phyloP scores from a whole-genome alignment of 2,329 filamentous ascomycete genomes.

The Hypoxylon sp. region DNA sequence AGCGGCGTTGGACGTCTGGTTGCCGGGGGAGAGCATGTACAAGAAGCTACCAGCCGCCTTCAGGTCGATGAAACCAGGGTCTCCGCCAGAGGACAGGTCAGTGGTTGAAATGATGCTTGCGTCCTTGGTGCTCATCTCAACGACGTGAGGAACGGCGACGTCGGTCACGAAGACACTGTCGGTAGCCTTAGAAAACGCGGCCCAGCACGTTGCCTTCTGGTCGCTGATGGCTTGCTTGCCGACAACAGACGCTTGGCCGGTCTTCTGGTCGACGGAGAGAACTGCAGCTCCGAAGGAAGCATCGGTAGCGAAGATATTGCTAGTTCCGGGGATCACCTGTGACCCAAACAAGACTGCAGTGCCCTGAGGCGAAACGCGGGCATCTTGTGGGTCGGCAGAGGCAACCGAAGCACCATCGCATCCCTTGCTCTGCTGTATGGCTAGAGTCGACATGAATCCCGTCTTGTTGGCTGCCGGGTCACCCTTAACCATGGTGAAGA shows the following conservation, averaged over 20 bases:
- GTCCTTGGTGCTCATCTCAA: slow-evolving; percentile 69
- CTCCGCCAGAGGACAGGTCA: slow-evolving; percentile 62
- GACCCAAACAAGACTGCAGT: slow-evolving; percentile 72
- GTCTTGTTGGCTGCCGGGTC: slow-evolving; percentile 68
- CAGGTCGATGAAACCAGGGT: slow-evolving; percentile 71
- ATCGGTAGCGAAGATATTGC: slow-evolving; percentile 69
- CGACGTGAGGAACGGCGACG: slow-evolving; percentile 64
- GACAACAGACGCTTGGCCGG: slow-evolving; percentile 54
- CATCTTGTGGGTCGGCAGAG: slow-evolving; percentile 50
- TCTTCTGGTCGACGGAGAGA: slow-evolving; percentile 59
- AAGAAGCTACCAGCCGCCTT: slow-evolving; percentile 67
- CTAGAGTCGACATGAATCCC: slow-evolving; percentile 69
- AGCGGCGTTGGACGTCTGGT: slow-evolving; percentile 59
- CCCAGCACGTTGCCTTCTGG: slow-evolving; percentile 73
- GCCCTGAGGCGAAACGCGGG: slow-evolving; percentile 63
- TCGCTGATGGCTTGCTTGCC: slow-evolving; percentile 61
- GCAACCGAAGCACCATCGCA: slow-evolving; percentile 21
- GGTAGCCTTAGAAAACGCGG: slow-evolving; percentile 63
- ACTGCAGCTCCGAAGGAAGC: slow-evolving; percentile 70
- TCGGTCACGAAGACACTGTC: slow-evolving; percentile 72
- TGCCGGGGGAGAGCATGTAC: slow-evolving; percentile 70
- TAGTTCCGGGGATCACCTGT: slow-evolving; percentile 60
- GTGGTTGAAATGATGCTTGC: slow-evolving; percentile 63
- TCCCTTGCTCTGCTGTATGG: slow-evolving; percentile 54
- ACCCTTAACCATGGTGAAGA: slow-evolving; percentile 74